Evolutionary conservation across 2,329 filamentous ascomycete genomes (phyloP).

Genomic region (Chrysoporthe deuterocubensis): DNA sequence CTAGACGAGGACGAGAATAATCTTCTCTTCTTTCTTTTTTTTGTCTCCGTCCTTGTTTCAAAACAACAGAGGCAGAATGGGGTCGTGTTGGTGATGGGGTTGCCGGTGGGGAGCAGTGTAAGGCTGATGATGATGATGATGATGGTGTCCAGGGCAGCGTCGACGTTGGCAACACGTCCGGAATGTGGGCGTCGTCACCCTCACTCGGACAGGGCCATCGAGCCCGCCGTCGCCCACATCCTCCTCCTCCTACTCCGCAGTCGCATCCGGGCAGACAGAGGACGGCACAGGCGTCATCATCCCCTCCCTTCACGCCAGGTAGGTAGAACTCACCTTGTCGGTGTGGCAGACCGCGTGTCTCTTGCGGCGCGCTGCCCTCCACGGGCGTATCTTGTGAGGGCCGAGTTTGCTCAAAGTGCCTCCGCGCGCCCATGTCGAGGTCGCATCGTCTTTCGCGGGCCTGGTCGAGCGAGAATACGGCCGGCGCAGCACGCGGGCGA

Average conservation of each 20-base stretch:
- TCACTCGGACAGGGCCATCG: background rate
- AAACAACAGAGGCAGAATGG: too few species aligned
- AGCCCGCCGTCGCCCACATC: background rate
- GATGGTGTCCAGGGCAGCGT: background rate
- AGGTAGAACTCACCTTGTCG: background rate
- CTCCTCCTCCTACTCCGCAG: background rate
- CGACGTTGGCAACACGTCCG: constrained; percentile 2
- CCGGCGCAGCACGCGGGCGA: too few species aligned
- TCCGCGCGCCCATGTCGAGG: too few species aligned
- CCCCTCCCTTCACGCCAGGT: background rate
- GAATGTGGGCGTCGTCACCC: constrained; percentile 13
- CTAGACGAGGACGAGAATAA: too few species aligned
- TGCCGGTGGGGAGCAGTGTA: too few species aligned
- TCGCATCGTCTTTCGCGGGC: too few species aligned
- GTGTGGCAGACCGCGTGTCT: too few species aligned
- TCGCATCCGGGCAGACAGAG: background rate
- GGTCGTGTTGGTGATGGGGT: too few species aligned
- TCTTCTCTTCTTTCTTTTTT: too few species aligned
- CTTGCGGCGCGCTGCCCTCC: too few species aligned
- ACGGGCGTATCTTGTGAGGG: background rate
- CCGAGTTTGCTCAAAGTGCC: background rate
- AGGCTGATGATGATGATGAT: background rate
- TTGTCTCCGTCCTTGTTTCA: too few species aligned
- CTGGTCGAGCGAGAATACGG: too few species aligned
- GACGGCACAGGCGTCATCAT: background rate